These are phyloP conservation scores for Talaromyces marneffei DNA, from an alignment of 2,329 filamentous ascomycete genomes.

Conservation along the genomic window DNA sequence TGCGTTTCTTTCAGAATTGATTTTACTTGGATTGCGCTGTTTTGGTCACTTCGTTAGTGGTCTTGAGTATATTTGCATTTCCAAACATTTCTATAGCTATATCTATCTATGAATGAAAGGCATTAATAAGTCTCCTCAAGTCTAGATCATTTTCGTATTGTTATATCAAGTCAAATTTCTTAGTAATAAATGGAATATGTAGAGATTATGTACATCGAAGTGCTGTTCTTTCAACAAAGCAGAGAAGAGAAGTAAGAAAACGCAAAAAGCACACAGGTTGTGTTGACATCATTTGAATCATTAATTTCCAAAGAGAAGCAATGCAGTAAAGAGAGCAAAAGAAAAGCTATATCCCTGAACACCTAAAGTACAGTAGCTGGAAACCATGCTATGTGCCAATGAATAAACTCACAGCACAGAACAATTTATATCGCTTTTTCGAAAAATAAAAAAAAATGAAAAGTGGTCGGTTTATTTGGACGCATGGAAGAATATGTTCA, in stretches of 20 bases:
- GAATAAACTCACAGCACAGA: background rate
- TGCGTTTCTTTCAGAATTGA: background rate
- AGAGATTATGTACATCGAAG: slow-evolving; percentile 6
- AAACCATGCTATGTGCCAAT: background rate
- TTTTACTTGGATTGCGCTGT: background rate
- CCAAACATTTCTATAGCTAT: background rate
- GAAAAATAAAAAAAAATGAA: background rate
- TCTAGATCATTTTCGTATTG: background rate
- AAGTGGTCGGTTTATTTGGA: slow-evolving; percentile 46
- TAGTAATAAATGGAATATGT: background rate
- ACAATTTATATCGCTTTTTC: background rate
- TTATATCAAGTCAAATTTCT: background rate
- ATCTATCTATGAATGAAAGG: background rate
- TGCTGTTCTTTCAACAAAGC: background rate
- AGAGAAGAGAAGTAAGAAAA: background rate
- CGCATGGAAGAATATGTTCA: slow-evolving; percentile 74
- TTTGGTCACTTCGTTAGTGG: background rate
- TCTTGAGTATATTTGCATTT: background rate
- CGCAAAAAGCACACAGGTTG: background rate
- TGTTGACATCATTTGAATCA: background rate
- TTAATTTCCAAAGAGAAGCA: background rate
- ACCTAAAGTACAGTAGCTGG: background rate
- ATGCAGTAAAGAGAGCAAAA: background rate
- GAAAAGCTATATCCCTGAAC: background rate
- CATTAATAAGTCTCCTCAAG: background rate